These are phyloP conservation scores for Suaeda aralocaspica DNA, from an alignment of 148 eudicot species.

Conservation along the genomic window DNA sequence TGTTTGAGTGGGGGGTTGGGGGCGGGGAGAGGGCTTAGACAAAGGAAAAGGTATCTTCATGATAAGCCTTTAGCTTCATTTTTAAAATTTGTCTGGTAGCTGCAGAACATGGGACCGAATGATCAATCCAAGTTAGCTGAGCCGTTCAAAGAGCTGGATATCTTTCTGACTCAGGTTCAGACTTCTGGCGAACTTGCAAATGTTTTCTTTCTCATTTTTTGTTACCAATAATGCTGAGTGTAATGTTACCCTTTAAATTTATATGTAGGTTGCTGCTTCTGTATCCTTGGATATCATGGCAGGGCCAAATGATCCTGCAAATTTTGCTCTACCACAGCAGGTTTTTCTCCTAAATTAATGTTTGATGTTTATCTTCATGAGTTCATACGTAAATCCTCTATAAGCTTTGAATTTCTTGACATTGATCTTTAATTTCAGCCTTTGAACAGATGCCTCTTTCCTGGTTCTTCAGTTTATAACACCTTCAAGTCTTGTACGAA, in stretches of 20 bases:
- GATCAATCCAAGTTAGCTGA: slow-evolving; percentile 77
- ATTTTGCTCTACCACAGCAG: slow-evolving; percentile 91
- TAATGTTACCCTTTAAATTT: slow-evolving; percentile 10
- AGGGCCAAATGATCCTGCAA: slow-evolving; percentile 83
- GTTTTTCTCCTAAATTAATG: slow-evolving; percentile 27
- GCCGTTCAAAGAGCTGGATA: slow-evolving; percentile 87
- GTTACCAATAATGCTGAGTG: background rate
- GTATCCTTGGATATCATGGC: slow-evolving; percentile 92
- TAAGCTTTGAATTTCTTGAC: slow-evolving; percentile 12
- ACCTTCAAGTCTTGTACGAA: slow-evolving; percentile 86
- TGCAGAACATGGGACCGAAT: slow-evolving; percentile 78
- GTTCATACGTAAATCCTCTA: background rate
- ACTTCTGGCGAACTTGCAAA: background rate
- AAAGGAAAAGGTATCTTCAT: background rate
- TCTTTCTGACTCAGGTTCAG: slow-evolving; percentile 80
- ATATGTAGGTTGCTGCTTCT: slow-evolving; percentile 78
- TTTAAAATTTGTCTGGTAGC: slow-evolving; percentile 17
- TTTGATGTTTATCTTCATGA: slow-evolving; percentile 5
- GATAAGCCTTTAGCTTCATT: background rate
- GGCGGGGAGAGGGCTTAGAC: background rate
- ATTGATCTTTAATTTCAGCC: slow-evolving; percentile 42
- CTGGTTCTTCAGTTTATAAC: slow-evolving; percentile 80
- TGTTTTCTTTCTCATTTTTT: slow-evolving; percentile 1
- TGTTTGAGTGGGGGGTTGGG: no score
- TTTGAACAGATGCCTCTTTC: slow-evolving; percentile 86